A percentile compares a stretch with the other conserved stretches of the same genome.
phyloP scores from a whole-genome alignment of 2,329 filamentous ascomycete species.

The Exophiala xenobiotica region DNA sequence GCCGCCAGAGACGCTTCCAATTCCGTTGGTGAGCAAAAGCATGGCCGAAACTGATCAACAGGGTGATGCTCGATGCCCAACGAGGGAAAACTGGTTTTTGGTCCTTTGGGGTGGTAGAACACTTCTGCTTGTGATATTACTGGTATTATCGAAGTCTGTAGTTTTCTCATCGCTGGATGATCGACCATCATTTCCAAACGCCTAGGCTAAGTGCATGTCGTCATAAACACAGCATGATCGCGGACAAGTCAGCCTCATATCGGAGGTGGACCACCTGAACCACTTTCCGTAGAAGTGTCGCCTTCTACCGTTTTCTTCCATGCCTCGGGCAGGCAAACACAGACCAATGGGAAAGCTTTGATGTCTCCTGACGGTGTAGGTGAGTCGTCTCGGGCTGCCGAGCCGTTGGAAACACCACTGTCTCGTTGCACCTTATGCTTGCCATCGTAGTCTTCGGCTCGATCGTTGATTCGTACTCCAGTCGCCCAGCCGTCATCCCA shows the following conservation, averaged over 20 bases:
- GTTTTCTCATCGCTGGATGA: constrained; percentile 9
- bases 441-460: constrained; percentile 84
- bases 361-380: constrained; percentile 75
- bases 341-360: constrained; percentile 96
- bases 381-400: constrained; percentile 59
- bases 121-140: constrained; percentile 23
- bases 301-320: constrained; percentile 97
- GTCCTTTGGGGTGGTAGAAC: background rate
- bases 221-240: constrained; percentile 22
- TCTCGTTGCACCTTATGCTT: constrained; percentile 77
- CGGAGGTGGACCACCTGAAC: constrained; percentile 41
- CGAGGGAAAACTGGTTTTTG: background rate
- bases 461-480: constrained; percentile 76
- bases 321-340: constrained; percentile 90
- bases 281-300: constrained; percentile 68
- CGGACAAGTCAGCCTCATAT: constrained; percentile 14
- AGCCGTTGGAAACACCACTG: constrained; percentile 86
- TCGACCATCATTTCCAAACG: constrained; percentile 20
- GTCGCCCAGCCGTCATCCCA: constrained; percentile 99
- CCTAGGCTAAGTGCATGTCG: constrained; percentile 26
- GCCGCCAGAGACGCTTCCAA: constrained; percentile 3
- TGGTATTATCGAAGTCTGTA: constrained; percentile 27
- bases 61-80: background rate
- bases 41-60: background rate
- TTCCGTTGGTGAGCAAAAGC: constrained; percentile 3